Conservation (phyloP, 352 stramenopile genomes). For the Globisporangium lucens region DNA sequence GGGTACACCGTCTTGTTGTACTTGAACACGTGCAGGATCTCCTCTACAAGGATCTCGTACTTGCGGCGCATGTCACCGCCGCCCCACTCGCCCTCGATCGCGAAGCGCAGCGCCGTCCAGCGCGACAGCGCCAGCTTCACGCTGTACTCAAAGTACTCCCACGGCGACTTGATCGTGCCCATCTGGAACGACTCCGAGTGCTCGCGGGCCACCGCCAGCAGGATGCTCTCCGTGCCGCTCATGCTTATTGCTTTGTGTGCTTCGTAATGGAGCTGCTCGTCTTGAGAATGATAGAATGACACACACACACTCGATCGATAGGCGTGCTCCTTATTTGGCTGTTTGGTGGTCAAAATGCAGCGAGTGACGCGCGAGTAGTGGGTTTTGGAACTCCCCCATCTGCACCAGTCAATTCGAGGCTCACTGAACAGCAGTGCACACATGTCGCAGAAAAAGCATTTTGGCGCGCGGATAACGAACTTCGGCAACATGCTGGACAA, state of each 20-base stretch:
- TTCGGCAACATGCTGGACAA: not conserved
- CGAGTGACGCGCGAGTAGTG: not conserved
- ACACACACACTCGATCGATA: not conserved
- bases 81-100: constrained; percentile 80
- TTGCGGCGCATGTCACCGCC: constrained; percentile 77
- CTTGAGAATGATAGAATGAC: not conserved
- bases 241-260: constrained; percentile 12
- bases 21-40: constrained; percentile 80
- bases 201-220: constrained; percentile 49
- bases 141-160: constrained; percentile 83
- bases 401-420: constrained; percentile 12
- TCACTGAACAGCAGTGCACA: not conserved
- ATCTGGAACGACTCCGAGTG: constrained; percentile 49
- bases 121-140: constrained; percentile 73
- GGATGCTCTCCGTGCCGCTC: constrained; percentile 48
- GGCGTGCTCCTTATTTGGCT: not conserved
- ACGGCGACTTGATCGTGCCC: constrained; percentile 66
- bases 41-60: constrained; percentile 77
- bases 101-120: constrained; percentile 84
- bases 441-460: constrained; percentile 10
- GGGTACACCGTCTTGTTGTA: constrained; percentile 69
- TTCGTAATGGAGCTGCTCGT: not conserved
- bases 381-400: not conserved
- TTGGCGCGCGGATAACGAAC: constrained; percentile 7
- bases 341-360: constrained; percentile 7